These are phyloP conservation scores for Solanum raphanifolium DNA, from an alignment of 257 asterid species.

Conservation along the genomic window DNA sequence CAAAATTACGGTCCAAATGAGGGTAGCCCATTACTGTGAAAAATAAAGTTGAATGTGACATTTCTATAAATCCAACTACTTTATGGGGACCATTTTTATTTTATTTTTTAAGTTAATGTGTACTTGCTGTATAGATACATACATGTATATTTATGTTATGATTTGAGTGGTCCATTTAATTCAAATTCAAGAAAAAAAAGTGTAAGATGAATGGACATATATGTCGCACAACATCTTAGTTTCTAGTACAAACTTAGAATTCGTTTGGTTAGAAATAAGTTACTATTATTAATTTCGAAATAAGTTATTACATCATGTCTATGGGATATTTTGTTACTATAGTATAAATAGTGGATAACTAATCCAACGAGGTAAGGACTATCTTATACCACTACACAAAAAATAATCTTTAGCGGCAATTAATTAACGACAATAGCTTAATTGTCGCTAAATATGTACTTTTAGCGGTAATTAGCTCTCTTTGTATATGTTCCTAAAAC, in stretches of 20 bases:
- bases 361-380: not conserved
- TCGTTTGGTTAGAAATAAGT: not conserved
- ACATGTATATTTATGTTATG: not conserved
- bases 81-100: slow-evolving; percentile 12
- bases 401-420: no score
- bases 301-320: not conserved
- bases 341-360: not conserved
- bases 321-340: no score
- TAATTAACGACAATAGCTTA: no score
- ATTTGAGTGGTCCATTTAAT: not conserved
- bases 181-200: not conserved
- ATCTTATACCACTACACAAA: not conserved
- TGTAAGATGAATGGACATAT: not conserved
- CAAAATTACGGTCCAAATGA: not conserved
- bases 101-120: not conserved
- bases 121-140: not conserved
- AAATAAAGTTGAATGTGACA: slow-evolving; percentile 6
- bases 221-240: not conserved
- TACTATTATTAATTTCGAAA: no score
- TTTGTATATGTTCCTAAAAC: no score
- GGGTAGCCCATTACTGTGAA: slow-evolving; percentile 15
- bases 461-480: no score
- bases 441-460: no score
- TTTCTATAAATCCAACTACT: slow-evolving; percentile 4
- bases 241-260: not conserved